These are phyloP conservation scores for Crithidia bombi DNA, from an alignment of 208 protist genomes.

Conservation along the genomic window DNA sequence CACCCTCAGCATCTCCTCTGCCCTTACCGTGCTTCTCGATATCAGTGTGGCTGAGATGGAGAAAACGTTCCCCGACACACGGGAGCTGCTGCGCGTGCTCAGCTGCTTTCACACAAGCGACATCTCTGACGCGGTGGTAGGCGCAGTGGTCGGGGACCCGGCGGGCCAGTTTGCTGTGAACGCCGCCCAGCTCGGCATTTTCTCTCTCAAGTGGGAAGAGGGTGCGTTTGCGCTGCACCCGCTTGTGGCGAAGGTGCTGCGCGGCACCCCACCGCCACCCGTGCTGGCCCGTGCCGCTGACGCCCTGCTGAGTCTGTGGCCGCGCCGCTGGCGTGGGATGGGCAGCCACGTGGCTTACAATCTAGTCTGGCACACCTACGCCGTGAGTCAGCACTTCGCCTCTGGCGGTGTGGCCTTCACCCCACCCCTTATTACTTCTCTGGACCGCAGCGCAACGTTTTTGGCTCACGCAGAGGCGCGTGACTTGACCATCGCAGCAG, in stretches of 20 bases:
- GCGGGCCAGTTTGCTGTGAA: slow-evolving; percentile 48
- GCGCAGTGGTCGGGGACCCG: slow-evolving; percentile 45
- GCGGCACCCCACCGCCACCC: not conserved
- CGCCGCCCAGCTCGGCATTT: slow-evolving; percentile 55
- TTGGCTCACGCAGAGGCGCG: slow-evolving; percentile 66
- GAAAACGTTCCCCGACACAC: slow-evolving; percentile 39
- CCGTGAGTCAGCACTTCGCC: slow-evolving; percentile 39
- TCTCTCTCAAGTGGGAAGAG: slow-evolving; percentile 76
- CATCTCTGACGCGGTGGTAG: slow-evolving; percentile 63
- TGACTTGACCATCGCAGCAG: slow-evolving; percentile 63
- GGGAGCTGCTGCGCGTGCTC: slow-evolving; percentile 40
- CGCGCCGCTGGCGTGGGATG: slow-evolving; percentile 74
- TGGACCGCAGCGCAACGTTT: slow-evolving; percentile 76
- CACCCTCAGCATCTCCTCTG: slow-evolving; percentile 63
- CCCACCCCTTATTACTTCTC: slow-evolving; percentile 40
- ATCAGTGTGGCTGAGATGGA: slow-evolving; percentile 55
- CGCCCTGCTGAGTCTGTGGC: slow-evolving; percentile 61
- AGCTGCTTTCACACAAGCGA: slow-evolving; percentile 66
- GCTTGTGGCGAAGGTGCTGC: slow-evolving; percentile 51
- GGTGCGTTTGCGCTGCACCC: slow-evolving; percentile 66
- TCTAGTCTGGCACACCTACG: slow-evolving; percentile 78
- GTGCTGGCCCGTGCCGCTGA: slow-evolving; percentile 36
- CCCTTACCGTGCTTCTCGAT: slow-evolving; percentile 54
- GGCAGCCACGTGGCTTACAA: slow-evolving; percentile 58
- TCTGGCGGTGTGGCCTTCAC: slow-evolving; percentile 29